These are phyloP conservation scores for Trichocladium uniseriatum DNA, from an alignment of 495 filamentous ascomycete genomes.

Conservation along the genomic window DNA sequence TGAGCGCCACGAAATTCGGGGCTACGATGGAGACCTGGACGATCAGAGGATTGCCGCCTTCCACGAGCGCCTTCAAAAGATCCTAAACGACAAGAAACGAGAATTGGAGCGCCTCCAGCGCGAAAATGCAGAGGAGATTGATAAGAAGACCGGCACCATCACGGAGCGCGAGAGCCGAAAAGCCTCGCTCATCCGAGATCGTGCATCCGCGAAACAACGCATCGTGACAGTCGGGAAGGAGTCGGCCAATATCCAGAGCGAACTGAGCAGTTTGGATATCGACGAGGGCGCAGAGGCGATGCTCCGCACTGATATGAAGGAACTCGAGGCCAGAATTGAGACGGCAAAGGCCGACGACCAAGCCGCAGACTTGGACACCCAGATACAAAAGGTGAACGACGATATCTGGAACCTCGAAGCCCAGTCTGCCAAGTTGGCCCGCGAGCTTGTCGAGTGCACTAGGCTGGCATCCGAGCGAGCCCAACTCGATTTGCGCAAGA, in stretches of 20 bases:
- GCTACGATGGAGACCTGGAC: constrained; percentile 69
- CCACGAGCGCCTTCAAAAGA: constrained; percentile 63
- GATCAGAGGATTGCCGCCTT: constrained; percentile 67
- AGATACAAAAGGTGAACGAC: constrained; percentile 51
- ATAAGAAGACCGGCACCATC: constrained; percentile 54
- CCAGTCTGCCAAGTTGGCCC: constrained; percentile 54
- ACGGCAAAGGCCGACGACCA: constrained; percentile 53
- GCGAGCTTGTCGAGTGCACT: constrained; percentile 71
- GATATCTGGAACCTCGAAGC: constrained; percentile 59
- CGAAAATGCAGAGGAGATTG: constrained; percentile 60
- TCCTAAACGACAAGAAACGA: constrained; percentile 66
- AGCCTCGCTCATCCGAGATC: constrained; percentile 59
- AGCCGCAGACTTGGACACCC: constrained; percentile 55
- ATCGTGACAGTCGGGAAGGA: constrained; percentile 62
- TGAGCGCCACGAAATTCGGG: constrained; percentile 69
- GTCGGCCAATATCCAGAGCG: constrained; percentile 49
- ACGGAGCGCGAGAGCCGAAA: constrained; percentile 61
- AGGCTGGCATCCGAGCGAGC: constrained; percentile 70
- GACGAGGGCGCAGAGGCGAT: constrained; percentile 76
- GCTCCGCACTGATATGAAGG: constrained; percentile 61
- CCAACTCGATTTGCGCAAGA: constrained; percentile 65
- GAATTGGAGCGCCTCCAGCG: constrained; percentile 63
- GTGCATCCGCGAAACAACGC: constrained; percentile 55
- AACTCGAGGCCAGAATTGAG: constrained; percentile 53
- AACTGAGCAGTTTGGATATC: constrained; percentile 58